Conservation (phyloP, 108 stramenopile species). For the Craspedostauros australis region DNA sequence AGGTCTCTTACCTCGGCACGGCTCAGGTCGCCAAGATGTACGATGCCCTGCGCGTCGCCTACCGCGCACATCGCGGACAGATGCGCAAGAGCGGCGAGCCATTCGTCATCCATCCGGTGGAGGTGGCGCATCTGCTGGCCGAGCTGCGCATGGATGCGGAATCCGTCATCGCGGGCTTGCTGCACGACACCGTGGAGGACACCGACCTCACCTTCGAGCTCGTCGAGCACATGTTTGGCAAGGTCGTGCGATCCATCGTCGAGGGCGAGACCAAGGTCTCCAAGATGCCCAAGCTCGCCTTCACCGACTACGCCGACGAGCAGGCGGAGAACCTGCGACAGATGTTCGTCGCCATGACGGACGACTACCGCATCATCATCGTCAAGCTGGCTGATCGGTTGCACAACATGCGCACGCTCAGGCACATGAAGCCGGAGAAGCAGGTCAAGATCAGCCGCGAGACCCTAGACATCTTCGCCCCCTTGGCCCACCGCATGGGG, state of each 20-base stretch:
- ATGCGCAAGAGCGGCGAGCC: slow-evolving; percentile 89
- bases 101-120: slow-evolving; percentile 92
- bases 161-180: slow-evolving; percentile 89
- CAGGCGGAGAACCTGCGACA: slow-evolving; percentile 93
- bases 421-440: slow-evolving; percentile 90
- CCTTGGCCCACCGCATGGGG: slow-evolving; percentile 93
- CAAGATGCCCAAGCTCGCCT: slow-evolving; percentile 87
- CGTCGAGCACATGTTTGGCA: slow-evolving; percentile 89
- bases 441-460: slow-evolving; percentile 88
- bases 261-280: slow-evolving; percentile 95
- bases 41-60: slow-evolving; percentile 73
- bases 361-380: slow-evolving; percentile 93
- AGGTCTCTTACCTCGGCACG: slow-evolving; percentile 61
- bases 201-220: slow-evolving; percentile 88
- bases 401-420: slow-evolving; percentile 93
- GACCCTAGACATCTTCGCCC: slow-evolving; percentile 93
- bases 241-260: slow-evolving; percentile 79
- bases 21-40: slow-evolving; percentile 42
- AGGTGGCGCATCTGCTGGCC: slow-evolving; percentile 76
- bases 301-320: slow-evolving; percentile 73
- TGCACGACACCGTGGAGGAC: slow-evolving; percentile 98
- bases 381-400: slow-evolving; percentile 94
- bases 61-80: slow-evolving; percentile 86
- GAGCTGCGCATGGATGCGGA: slow-evolving; percentile 90
- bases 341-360: slow-evolving; percentile 97